phyloP scores from a whole-genome alignment of 2,329 filamentous ascomycete species.

The Botryotinia convoluta region DNA sequence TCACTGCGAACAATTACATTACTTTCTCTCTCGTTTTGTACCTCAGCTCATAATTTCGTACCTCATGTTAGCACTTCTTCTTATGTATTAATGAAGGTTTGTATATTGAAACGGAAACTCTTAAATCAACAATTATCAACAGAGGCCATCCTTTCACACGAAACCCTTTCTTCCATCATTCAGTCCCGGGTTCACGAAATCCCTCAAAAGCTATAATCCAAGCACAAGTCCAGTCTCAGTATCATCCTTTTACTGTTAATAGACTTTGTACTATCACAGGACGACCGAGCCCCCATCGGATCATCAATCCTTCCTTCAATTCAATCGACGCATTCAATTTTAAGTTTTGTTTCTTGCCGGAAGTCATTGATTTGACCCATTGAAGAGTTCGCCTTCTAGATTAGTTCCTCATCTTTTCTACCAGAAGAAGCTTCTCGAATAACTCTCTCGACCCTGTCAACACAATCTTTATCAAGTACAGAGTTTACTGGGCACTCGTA shows the following conservation, averaged over 20 bases:
- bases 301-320: slow-evolving; percentile 30
- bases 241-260: slow-evolving; percentile 21
- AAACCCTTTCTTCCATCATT: slow-evolving; percentile 2
- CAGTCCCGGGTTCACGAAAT: neutral
- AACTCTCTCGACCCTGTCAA: slow-evolving; percentile 20
- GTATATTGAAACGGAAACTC: slow-evolving; percentile 17
- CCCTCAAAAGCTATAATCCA: slow-evolving; percentile 15
- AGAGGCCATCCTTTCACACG: slow-evolving; percentile 12
- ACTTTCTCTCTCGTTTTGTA: slow-evolving; percentile 4
- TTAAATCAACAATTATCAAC: slow-evolving; percentile 8
- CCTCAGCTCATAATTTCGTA: neutral
- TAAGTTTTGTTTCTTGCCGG: slow-evolving; percentile 1
- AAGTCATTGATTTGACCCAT: slow-evolving; percentile 30
- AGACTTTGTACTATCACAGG: slow-evolving; percentile 32
- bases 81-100: slow-evolving; percentile 22
- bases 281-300: slow-evolving; percentile 35
- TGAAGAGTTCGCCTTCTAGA: slow-evolving; percentile 27
- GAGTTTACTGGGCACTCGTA: slow-evolving; percentile 3
- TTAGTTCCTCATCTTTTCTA: slow-evolving; percentile 26
- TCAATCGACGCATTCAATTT: slow-evolving; percentile 22
- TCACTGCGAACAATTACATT: neutral
- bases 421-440: slow-evolving; percentile 10
- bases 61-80: slow-evolving; percentile 12
- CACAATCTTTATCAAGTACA: slow-evolving; percentile 25
- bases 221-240: slow-evolving; percentile 18